Evolutionary conservation across 768 basidiomycete species (phyloP), one percentile per base, ranked within the genome.

Genomic region (Sarcodon sp.): DNA sequence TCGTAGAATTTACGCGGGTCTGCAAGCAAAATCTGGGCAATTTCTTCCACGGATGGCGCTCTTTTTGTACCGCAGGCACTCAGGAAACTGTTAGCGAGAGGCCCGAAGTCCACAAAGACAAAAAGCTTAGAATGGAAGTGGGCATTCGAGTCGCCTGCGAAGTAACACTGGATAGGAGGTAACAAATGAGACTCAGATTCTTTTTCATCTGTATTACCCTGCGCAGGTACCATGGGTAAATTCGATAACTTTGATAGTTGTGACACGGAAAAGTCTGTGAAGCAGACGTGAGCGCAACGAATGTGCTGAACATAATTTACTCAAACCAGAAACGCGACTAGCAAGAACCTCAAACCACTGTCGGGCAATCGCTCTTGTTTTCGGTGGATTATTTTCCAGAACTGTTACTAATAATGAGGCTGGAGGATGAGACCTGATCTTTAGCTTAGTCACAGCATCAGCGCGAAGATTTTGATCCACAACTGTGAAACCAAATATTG

Each of bases 101-200:
- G 59, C 2, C 92, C 93, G 59, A 94, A 96, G 60, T 94, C 82
- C 45, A 98, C 79, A 55, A 92, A 96, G 33, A 77, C 72, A 58
- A 97, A 96, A 1, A 94, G 65, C 53, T 83, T 82, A 3, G 83
- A 83, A 57, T 87, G 84, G 36, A 90, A 78, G 34, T 73, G 70
- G 21, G 74, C 72, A 21, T 69, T 66, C 13, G 68, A 62, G 45
- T 70, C 66, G 31, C 70, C 67, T 3, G 73, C 75, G 49, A 91
- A 72, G 58, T 82, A 88, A 54, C 87, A 90, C 48, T 82, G 80
- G 3, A 59, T 67, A 7, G 86, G 85, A 21, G 73, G 61, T 21
- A 83, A 59, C 69, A 79, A 44, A 59, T 69, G 51, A 65, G 58
- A n/a, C 49, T 54, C 11, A 64, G 58, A 6, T 57, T 54, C 39